Conservation (phyloP, 225 moss, liverwort and hornwort genomes). For the Takakia lepidozioides region DNA sequence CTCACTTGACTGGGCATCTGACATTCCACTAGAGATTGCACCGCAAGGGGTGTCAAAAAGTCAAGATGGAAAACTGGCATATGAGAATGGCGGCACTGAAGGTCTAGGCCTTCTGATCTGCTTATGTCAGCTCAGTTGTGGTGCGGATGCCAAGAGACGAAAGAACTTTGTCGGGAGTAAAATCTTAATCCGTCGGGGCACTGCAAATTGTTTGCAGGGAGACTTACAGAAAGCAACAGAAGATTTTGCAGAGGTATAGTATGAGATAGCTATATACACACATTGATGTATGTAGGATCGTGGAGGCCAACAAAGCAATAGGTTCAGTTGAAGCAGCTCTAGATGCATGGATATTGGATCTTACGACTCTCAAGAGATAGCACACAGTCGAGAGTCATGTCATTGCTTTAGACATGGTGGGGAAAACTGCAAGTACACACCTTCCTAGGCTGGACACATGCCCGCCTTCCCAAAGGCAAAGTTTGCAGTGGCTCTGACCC, state of each 20-base stretch:
- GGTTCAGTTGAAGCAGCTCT: too few species aligned
- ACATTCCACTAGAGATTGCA: conserved; percentile 24
- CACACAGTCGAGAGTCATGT: too few species aligned
- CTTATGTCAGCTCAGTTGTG: conserved; percentile 33
- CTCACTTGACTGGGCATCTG: conserved; percentile 34
- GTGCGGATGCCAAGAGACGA: conserved; percentile 13
- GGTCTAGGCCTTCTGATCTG: conserved; percentile 38
- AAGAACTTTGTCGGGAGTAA: conserved; percentile 27
- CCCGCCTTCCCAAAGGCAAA: too few species aligned
- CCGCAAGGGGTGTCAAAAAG: conserved; percentile 26
- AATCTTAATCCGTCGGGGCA: conserved; percentile 29
- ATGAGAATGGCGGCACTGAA: too few species aligned
- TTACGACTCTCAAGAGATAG: too few species aligned
- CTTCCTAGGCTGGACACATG: too few species aligned
- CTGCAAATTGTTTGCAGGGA: conserved; percentile 35
- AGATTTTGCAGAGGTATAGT: conserved; percentile 25
- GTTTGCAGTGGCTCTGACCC: too few species aligned
- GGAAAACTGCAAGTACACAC: too few species aligned
- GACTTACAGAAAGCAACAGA: conserved; percentile 20
- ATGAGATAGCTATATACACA: not conserved
- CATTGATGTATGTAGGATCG: too few species aligned
- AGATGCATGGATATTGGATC: too few species aligned
- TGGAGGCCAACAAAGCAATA: too few species aligned
- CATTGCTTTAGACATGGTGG: too few species aligned
- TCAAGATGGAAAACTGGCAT: conserved; percentile 30